A percentile compares a stretch with the other conserved stretches of the same genome.
Evolutionary conservation across 106 monocot genomes (phyloP).

Genomic region (Triglochin maritima): DNA sequence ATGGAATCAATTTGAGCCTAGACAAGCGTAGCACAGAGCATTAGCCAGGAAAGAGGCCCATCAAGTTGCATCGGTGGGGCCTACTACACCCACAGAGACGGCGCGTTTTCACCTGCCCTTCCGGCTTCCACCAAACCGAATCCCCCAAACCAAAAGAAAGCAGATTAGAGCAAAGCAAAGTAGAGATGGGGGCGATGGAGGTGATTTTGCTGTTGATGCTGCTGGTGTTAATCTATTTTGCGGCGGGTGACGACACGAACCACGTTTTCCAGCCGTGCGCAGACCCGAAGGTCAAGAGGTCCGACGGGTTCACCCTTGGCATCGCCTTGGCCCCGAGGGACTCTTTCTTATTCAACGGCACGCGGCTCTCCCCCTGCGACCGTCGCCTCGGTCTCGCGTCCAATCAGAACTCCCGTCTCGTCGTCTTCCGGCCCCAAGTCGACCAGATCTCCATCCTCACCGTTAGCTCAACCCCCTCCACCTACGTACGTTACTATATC

Average conservation of each 20-base stretch:
- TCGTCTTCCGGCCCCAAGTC: slow-evolving; percentile 70
- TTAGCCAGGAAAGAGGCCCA: too few species aligned
- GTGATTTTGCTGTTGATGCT: too few species aligned
- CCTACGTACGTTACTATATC: neutral
- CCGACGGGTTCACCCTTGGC: slow-evolving; percentile 24
- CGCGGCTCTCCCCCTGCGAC: slow-evolving; percentile 29
- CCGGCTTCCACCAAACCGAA: too few species aligned
- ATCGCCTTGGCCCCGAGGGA: slow-evolving; percentile 16
- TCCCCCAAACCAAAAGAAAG: too few species aligned
- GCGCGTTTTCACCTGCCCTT: too few species aligned
- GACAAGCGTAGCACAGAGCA: too few species aligned
- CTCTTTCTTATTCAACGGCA: slow-evolving; percentile 8
- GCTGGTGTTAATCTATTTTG: too few species aligned
- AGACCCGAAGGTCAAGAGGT: slow-evolving; percentile 16
- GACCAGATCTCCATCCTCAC: slow-evolving; percentile 94
- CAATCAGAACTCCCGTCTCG: slow-evolving; percentile 12
- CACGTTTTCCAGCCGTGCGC: slow-evolving; percentile 16
- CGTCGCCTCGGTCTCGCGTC: slow-evolving; percentile 9
- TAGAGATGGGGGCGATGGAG: too few species aligned
- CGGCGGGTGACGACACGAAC: slow-evolving; percentile 6
- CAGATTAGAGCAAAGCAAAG: too few species aligned
- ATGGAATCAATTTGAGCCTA: too few species aligned
- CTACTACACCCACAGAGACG: too few species aligned
- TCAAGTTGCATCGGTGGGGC: too few species aligned
- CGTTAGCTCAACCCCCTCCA: slow-evolving; percentile 46